Evolutionary conservation across 495 filamentous ascomycete species (phyloP).

Genomic region (Tetracladium setigerum): DNA sequence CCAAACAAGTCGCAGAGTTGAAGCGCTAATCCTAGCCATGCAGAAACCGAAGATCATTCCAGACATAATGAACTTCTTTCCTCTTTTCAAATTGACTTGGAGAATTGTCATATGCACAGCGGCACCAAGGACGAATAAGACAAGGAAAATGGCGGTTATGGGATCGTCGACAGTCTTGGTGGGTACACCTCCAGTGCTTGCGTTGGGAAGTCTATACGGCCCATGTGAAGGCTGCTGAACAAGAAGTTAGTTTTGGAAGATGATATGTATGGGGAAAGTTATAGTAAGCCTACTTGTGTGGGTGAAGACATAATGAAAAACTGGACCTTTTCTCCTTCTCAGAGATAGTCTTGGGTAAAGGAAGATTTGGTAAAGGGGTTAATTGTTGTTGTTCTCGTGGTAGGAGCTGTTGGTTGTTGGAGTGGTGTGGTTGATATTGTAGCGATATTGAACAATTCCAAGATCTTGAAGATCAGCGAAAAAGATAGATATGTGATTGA

Average conservation of each 20-base stretch:
- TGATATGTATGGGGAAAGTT: neutral
- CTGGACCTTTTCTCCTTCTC: too few relatives aligned
- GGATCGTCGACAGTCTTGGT: constrained; percentile 48
- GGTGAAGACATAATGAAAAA: neutral
- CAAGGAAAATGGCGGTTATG: constrained; percentile 54
- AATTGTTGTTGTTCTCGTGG: too few relatives aligned
- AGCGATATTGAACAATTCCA: too few relatives aligned
- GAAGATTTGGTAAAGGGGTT: too few relatives aligned
- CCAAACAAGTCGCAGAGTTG: constrained; percentile 57
- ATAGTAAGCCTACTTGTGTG: neutral
- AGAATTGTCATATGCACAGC: constrained; percentile 59
- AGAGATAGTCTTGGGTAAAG: too few relatives aligned
- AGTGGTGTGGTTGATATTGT: too few relatives aligned
- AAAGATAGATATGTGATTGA: too few relatives aligned
- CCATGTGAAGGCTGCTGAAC: neutral
- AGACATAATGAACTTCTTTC: constrained; percentile 69
- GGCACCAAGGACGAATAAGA: constrained; percentile 53
- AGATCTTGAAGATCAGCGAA: too few relatives aligned
- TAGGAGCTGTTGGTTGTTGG: too few relatives aligned
- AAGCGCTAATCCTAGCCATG: constrained; percentile 59
- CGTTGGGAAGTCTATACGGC: constrained; percentile 13
- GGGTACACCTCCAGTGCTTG: constrained; percentile 17
- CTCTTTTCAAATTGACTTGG: constrained; percentile 43
- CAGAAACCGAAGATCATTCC: constrained; percentile 55
- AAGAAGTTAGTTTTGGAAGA: neutral